These are phyloP conservation scores for Pythium oligandrum DNA, from an alignment of 352 stramenopile species.

Conservation along the genomic window DNA sequence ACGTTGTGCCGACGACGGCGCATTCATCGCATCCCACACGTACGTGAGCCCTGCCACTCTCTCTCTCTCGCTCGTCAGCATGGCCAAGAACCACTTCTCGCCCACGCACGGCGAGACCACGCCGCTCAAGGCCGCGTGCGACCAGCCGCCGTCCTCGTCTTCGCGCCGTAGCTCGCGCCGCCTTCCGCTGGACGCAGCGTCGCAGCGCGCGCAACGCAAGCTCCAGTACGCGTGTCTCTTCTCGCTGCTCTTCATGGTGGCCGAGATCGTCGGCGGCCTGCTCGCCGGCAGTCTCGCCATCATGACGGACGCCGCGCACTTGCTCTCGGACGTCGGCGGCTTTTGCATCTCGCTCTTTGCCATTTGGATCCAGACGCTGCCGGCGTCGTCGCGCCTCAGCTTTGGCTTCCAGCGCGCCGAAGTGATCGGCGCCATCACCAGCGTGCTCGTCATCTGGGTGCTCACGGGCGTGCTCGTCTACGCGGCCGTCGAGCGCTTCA, in stretches of 20 bases:
- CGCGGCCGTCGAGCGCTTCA: slow-evolving; percentile 88
- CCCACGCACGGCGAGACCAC: slow-evolving; percentile 44
- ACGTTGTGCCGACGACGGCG: slow-evolving; percentile 11
- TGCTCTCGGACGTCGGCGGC: slow-evolving; percentile 71
- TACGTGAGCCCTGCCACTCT: not conserved
- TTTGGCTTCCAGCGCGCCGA: slow-evolving; percentile 97
- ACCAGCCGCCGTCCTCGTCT: not conserved
- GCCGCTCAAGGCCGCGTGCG: slow-evolving; percentile 37
- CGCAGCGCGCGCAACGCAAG: slow-evolving; percentile 64
- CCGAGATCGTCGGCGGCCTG: slow-evolving; percentile 93
- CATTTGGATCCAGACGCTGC: slow-evolving; percentile 61
- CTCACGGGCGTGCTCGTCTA: slow-evolving; percentile 93
- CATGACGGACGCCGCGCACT: slow-evolving; percentile 86
- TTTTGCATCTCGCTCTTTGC: slow-evolving; percentile 85
- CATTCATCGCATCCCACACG: no score
- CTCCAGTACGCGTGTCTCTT: slow-evolving; percentile 69
- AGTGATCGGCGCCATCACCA: slow-evolving; percentile 94
- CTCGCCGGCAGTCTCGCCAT: slow-evolving; percentile 94
- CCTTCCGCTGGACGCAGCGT: slow-evolving; percentile 44
- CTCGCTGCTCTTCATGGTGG: slow-evolving; percentile 93
- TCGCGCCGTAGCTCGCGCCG: slow-evolving; percentile 26
- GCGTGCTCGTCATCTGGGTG: slow-evolving; percentile 92
- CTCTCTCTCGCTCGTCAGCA: slow-evolving; percentile 1
- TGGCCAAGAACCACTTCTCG: slow-evolving; percentile 35
- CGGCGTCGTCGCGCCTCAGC: slow-evolving; percentile 62